Base-by-base conservation (phyloP, 768 basidiomycete genomes). In the Candolleomyces aberdarensis region DNA sequence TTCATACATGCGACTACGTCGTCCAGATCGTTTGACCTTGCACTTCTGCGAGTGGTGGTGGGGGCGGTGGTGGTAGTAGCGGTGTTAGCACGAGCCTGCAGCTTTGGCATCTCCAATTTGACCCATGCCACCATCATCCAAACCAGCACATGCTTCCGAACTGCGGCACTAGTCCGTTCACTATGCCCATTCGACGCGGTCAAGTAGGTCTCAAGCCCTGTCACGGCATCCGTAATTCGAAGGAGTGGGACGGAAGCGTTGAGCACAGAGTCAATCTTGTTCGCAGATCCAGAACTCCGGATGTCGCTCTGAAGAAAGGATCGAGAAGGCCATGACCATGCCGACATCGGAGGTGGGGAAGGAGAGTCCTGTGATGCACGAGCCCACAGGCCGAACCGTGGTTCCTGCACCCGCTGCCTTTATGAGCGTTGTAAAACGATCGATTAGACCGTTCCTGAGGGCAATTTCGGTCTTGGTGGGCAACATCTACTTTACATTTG, bases 41-140 rank as follows among this genome's bases (percentile, higher is more conserved):
- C 22, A 49, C 17, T 10, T 26, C 17, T 32, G 14, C 40, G 32
- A 15, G 32, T 32, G 32, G 32, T 9, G 9, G 32, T n/a, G 11
- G 20, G 3, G 13, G 17, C 44, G 29, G 50, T 14, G 14, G 39
- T 8, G 41, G n/a, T n/a, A n/a, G n/a, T n/a, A n/a, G n/a, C n/a
- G n/a, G n/a, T n/a, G n/a, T n/a, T n/a, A n/a, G n/a, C n/a, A n/a
- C 9, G 32, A 32, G 32, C 32, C 4, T 32, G 32, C 5, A 32
- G 32, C 32, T 67, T 69, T 17, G 65, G 66, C 67, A 66, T 63
- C 47, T 70, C 69, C n/a, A 70, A 62, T 11, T 67, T 56, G 14
- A 68, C 69, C 69, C 68, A 72, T 13, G 69, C 68, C 0, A 72
- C 67, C 4, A 72, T 68, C 71, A 72, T 68, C 71, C 71, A 72